A percentile compares a stretch with the other conserved stretches of the same genome.
Conservation (phyloP, 2,329 filamentous ascomycete genomes). For the Epicoccum sorghinum region DNA sequence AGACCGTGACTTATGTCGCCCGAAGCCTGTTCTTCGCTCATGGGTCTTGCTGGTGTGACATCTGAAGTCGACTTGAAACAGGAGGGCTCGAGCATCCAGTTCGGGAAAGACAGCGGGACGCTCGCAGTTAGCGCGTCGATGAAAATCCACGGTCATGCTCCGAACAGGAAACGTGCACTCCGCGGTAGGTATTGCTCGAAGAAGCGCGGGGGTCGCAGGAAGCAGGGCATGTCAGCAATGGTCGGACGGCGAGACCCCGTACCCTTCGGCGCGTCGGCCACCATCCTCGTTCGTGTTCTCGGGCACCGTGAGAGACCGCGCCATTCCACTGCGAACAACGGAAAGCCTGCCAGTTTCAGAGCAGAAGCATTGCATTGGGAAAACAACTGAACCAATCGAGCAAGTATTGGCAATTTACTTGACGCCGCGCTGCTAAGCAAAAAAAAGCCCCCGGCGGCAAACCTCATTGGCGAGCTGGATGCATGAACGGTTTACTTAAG, state of each 20-base stretch:
- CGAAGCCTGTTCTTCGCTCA: conserved; percentile 25
- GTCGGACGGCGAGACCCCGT: conserved; percentile 1
- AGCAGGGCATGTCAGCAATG: conserved; percentile 4
- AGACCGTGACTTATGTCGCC: conserved; percentile 13
- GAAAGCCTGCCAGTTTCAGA: not conserved
- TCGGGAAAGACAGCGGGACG: conserved; percentile 20
- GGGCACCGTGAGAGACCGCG: conserved; percentile 12
- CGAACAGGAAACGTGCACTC: conserved; percentile 9
- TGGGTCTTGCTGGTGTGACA: conserved; percentile 22
- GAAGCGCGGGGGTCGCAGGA: conserved; percentile 14
- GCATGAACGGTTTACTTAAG: conserved; percentile 31
- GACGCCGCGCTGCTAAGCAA: conserved; percentile 19
- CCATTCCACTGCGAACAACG: conserved; percentile 4
- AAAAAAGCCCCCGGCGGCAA: not conserved
- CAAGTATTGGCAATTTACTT: conserved; percentile 18
- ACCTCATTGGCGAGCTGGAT: conserved; percentile 24
- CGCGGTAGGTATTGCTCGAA: conserved; percentile 7
- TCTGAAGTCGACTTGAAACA: conserved; percentile 25
- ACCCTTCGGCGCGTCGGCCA: conserved; percentile 5
- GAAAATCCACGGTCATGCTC: conserved; percentile 10
- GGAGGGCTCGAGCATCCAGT: conserved; percentile 16
- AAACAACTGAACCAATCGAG: conserved; percentile 15
- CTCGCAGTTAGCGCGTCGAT: conserved; percentile 13
- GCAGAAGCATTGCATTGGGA: conserved; percentile 2
- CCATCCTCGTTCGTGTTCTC: not conserved